Conservation (phyloP, 306 rosid genomes). For the Trifolium subterraneum region DNA sequence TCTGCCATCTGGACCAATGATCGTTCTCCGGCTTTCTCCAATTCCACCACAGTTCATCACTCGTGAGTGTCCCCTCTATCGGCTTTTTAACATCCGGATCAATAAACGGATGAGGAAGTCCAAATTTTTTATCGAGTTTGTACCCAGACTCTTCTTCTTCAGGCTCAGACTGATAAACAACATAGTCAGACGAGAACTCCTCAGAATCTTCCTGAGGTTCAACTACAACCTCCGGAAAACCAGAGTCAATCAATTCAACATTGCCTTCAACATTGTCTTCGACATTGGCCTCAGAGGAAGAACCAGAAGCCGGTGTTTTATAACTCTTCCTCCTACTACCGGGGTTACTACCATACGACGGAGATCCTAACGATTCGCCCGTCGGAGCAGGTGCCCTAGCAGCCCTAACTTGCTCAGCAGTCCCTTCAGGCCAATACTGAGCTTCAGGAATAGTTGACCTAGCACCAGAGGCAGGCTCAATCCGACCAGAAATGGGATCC, state of each 20-base stretch:
- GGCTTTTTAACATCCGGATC: slow-evolving; percentile 79
- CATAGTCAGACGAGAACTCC: slow-evolving; percentile 70
- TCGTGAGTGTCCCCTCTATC: slow-evolving; percentile 65
- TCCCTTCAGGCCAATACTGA: slow-evolving; percentile 97
- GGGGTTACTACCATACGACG: slow-evolving; percentile 85
- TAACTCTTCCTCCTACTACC: slow-evolving; percentile 95
- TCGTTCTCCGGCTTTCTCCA: slow-evolving; percentile 92
- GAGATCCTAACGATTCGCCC: slow-evolving; percentile 73
- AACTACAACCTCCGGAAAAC: slow-evolving; percentile 49
- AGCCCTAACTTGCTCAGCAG: slow-evolving; percentile 81
- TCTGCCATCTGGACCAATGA: slow-evolving; percentile 98
- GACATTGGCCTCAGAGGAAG: slow-evolving; percentile 47
- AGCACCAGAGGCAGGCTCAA: slow-evolving; percentile 98
- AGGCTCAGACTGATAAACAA: slow-evolving; percentile 75
- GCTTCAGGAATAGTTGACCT: slow-evolving; percentile 90
- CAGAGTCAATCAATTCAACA: slow-evolving; percentile 49
- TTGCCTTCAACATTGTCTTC: slow-evolving; percentile 44
- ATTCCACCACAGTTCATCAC: slow-evolving; percentile 95
- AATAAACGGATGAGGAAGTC: slow-evolving; percentile 84
- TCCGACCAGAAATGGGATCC: slow-evolving; percentile 94
- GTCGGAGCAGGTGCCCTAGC: slow-evolving; percentile 84
- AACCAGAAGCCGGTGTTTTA: slow-evolving; percentile 50
- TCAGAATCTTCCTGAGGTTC: slow-evolving; percentile 64
- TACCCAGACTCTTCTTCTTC: slow-evolving; percentile 73
- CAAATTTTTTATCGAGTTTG: slow-evolving; percentile 69